A percentile compares a stretch with the other conserved stretches of the same genome.
Evolutionary conservation across 495 filamentous ascomycete genomes (phyloP).

Genomic region (Penicillium longicatenatum): DNA sequence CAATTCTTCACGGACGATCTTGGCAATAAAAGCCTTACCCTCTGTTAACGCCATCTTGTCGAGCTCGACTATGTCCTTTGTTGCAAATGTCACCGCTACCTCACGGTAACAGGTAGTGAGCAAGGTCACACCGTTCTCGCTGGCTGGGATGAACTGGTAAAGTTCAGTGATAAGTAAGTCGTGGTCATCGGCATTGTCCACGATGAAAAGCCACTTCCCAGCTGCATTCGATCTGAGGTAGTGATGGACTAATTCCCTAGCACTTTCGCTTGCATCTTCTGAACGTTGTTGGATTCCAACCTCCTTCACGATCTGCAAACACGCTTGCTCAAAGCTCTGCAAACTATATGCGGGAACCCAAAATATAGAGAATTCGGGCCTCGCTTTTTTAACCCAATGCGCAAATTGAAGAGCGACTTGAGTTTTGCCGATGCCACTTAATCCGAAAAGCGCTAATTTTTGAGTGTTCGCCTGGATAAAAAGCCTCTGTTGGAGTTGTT

Average conservation of each 20-base stretch:
- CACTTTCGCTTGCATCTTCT: not conserved
- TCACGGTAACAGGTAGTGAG: conserved; percentile 29
- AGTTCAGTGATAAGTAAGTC: conserved; percentile 21
- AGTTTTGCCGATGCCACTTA: conserved; percentile 38
- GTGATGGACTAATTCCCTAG: not conserved
- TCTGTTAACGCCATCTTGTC: conserved; percentile 12
- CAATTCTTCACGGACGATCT: conserved; percentile 16
- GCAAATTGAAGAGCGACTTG: conserved; percentile 31
- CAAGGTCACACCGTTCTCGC: conserved; percentile 26
- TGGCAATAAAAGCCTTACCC: conserved; percentile 17
- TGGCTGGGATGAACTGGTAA: conserved; percentile 25
- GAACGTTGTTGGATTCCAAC: not conserved
- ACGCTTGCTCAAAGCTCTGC: conserved; percentile 8
- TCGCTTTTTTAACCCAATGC: conserved; percentile 67
- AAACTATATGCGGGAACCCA: conserved; percentile 4
- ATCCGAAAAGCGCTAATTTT: conserved; percentile 9
- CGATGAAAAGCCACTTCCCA: conserved; percentile 32
- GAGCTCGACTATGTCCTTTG: conserved; percentile 24
- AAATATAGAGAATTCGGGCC: conserved; percentile 11
- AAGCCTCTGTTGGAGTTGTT: not conserved
- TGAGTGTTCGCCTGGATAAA: not conserved
- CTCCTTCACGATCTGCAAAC: not conserved
- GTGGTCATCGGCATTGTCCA: conserved; percentile 33
- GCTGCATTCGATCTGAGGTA: conserved; percentile 6
- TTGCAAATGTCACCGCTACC: conserved; percentile 24